Base-by-base conservation (phyloP, 1,284 basidiomycete species). In the Stygiomarasmius scandens region DNA sequence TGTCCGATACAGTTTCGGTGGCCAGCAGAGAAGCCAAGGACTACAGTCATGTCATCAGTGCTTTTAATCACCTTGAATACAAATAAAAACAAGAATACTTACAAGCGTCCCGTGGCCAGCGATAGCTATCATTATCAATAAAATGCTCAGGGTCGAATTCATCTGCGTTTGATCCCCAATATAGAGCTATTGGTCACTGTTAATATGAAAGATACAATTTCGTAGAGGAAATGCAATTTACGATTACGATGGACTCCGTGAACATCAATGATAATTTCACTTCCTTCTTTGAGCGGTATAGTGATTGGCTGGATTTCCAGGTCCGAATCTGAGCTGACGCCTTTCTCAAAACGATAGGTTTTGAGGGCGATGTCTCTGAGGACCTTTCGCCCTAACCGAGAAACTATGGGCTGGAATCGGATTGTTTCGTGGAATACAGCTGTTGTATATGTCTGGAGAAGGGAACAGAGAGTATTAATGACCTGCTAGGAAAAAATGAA, bases 81-180 rank as follows among this genome's bases (percentile, higher is more conserved):
- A 24, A 20, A 45, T 34, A 25, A 14, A 27, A 45, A 48, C 12
- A 34, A 44, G 51, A 58, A 43, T 44, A 56, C 75, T 27, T 55
- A 76, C 74, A 76, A 24, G 72, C 77, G 58, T 77, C 72, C 2
- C 76, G 66, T 2, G 74, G 74, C 74, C 74, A 78, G 29, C 67
- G 67, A 58, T 74, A 74, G 8, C 63, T 61, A 3, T 69, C 67
- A 0, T 69, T 73, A 58, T 80, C 78, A 43, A 83, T 74, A 69
- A 81, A 83, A 2, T 80, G 70, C 58, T 80, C 79, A 8, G 77
- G 78, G 43, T 69, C 74, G 69, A 79, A 81, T 36, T 71, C 69
- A 8, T 71, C 69, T 1, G 74, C 74, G 60, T 84, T 81, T 6
- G 69, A 51, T 4, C 81, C 80, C 76, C 78, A 84, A 47, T 74